Conservation (phyloP, 2,329 filamentous ascomycete genomes). For the Colletotrichum tabaci region DNA sequence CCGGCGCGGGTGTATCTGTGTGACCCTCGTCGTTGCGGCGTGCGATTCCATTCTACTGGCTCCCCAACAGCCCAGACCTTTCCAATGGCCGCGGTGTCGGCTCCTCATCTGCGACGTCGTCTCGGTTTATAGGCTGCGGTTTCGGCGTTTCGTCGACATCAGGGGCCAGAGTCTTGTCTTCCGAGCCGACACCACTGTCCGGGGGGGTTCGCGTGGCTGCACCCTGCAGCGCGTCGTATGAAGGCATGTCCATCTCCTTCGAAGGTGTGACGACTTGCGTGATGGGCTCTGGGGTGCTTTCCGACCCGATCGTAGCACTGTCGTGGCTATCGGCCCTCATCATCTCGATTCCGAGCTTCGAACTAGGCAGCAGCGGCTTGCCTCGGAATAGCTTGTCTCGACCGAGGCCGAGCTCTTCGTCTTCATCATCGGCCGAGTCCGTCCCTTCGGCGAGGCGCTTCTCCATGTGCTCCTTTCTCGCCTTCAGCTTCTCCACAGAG, state of each 20-base stretch:
- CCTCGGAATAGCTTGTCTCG: constrained; percentile 64
- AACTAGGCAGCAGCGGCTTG: constrained; percentile 77
- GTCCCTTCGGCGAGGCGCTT: constrained; percentile 79
- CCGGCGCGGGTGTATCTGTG: constrained; percentile 5
- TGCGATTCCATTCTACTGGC: constrained; percentile 40
- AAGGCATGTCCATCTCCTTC: constrained; percentile 55
- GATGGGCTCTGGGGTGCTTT: constrained; percentile 66
- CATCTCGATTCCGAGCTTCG: constrained; percentile 96
- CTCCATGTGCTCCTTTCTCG: constrained; percentile 82
- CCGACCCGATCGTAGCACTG: constrained; percentile 73
- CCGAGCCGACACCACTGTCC: constrained; percentile 45
- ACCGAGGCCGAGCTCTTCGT: constrained; percentile 82
- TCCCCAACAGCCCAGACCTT: constrained; percentile 19
- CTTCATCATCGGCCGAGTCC: constrained; percentile 95
- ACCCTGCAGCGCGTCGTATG: constrained; percentile 47
- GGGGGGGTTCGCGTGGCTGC: constrained; percentile 49
- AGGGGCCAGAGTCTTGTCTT: constrained; percentile 40
- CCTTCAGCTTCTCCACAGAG: constrained; percentile 80
- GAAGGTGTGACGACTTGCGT: constrained; percentile 68
- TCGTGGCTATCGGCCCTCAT: constrained; percentile 97
- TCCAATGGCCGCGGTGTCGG: constrained; percentile 57
- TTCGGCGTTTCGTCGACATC: constrained; percentile 62
- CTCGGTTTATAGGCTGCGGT: constrained; percentile 47
- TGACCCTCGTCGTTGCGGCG: constrained; percentile 3
- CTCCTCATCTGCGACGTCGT: constrained; percentile 52